Evolutionary conservation across 1,139 yeast genomes (phyloP).

Genomic region (Candida glucosophila): DNA sequence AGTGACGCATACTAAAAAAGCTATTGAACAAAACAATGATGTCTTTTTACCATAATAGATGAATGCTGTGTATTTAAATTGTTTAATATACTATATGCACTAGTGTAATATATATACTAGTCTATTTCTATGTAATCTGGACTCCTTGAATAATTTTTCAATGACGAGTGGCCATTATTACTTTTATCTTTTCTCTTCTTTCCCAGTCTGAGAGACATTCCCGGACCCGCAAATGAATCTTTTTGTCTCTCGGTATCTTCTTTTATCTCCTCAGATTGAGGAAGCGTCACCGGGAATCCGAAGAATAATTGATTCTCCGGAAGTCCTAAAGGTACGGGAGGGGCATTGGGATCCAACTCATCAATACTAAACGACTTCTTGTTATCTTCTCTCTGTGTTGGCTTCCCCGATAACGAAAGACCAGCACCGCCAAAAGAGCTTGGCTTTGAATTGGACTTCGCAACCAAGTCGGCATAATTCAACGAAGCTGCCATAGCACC

Average conservation of each 20-base stretch:
- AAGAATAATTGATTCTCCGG: slow-evolving; percentile 87
- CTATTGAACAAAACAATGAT: slow-evolving; percentile 64
- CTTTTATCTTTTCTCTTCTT: slow-evolving; percentile 68
- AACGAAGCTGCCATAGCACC: slow-evolving; percentile 80
- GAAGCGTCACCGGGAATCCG: slow-evolving; percentile 84
- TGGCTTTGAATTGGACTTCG: slow-evolving; percentile 22
- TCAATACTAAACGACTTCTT: slow-evolving; percentile 19
- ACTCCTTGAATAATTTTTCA: slow-evolving; percentile 47
- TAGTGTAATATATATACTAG: too few relatives aligned
- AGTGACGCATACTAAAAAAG: slow-evolving; percentile 75
- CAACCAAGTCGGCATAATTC: slow-evolving; percentile 54
- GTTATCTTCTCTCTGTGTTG: slow-evolving; percentile 8
- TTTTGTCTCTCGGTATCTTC: slow-evolving; percentile 13
- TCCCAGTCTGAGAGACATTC: slow-evolving; percentile 65
- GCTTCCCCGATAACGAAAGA: slow-evolving; percentile 58
- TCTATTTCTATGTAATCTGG: slow-evolving; percentile 81
- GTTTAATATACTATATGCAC: background rate
- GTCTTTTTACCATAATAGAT: slow-evolving; percentile 29
- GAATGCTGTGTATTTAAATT: too few relatives aligned
- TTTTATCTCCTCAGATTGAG: slow-evolving; percentile 39
- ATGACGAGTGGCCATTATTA: slow-evolving; percentile 28
- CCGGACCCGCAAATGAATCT: slow-evolving; percentile 48
- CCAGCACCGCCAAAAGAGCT: slow-evolving; percentile 55
- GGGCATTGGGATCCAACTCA: slow-evolving; percentile 42
- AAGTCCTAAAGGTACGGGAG: slow-evolving; percentile 63